Base-by-base conservation (phyloP, 495 filamentous ascomycete genomes). In the Usnea hakonensis region DNA sequence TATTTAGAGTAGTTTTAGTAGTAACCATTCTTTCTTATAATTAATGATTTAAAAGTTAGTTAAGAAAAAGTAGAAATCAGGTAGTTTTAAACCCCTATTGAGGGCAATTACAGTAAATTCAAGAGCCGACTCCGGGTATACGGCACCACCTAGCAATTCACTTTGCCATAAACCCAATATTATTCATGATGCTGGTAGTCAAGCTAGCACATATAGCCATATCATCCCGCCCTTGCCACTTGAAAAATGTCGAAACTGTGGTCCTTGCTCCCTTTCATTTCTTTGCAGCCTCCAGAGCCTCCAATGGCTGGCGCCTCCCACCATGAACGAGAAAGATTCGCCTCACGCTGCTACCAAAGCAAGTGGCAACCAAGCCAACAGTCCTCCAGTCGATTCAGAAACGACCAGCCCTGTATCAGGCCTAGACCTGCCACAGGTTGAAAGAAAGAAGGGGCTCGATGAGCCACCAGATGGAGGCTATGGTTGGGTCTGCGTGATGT, bases 401-500 rank as follows among this genome's bases (percentile, higher is more conserved):
- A 40, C 52, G 26, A 44, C 50, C 0, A 41, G 43, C 32, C 2
- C 50, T 41, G 59, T 17, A 21, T 50, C 32, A 32, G 59, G 26
- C 1, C n/a, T 50, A n/a, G 38, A 60, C 23, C 46, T 16, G 44
- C 53, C 38, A n/a, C n/a, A 35, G 36, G 38, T 52, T 0, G 55
- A 60, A 26, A 33, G 30, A 40, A 65, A 59, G 41, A 61, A 56
- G 13, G 36, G 26, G 11, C 58, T 61, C 16, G 74, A 75, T 53
- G 58, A 65, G 26, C 78, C 81, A 10, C 82, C 82, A 0, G 79
- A 85, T 62, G 83, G 83, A 14, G 83, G 82, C 2, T 85, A 85
- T 65, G 83, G 83, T 28, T 87, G 83, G 85, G 76, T 86, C 23
- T 77, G 74, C 60, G 79, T 82, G 19, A 76, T 70, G 35, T 78